These are phyloP conservation scores for Litchi chinensis DNA, from an alignment of 345 rosid species.

Conservation along the genomic window DNA sequence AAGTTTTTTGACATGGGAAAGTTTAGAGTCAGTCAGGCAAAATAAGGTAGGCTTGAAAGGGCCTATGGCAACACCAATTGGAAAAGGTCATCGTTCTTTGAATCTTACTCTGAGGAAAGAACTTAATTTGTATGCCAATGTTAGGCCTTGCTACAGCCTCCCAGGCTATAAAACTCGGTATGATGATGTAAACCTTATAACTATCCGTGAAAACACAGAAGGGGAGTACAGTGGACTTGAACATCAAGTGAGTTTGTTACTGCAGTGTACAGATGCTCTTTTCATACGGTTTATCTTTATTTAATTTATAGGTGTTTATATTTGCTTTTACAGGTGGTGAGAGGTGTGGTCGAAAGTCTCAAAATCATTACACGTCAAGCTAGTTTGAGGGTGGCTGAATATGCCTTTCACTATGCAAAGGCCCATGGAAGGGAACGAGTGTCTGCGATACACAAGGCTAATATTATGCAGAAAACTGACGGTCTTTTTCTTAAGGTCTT, in stretches of 20 bases:
- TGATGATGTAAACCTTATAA: slow-evolving; percentile 86
- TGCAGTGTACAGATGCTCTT: neutral
- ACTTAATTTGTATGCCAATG: slow-evolving; percentile 92
- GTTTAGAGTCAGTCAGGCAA: slow-evolving; percentile 88
- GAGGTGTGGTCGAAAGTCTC: slow-evolving; percentile 99
- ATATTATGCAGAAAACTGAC: slow-evolving; percentile 99
- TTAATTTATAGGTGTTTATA: slow-evolving; percentile 2
- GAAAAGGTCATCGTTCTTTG: slow-evolving; percentile 98
- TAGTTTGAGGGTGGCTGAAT: slow-evolving; percentile 98
- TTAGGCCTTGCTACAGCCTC: slow-evolving; percentile 98
- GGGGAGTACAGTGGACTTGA: slow-evolving; percentile 99
- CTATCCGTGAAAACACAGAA: slow-evolving; percentile 97
- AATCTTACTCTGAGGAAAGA: slow-evolving; percentile 94
- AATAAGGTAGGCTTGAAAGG: slow-evolving; percentile 96
- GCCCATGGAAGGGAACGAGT: slow-evolving; percentile 94
- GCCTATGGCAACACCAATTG: slow-evolving; percentile 99
- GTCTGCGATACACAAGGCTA: slow-evolving; percentile 97
- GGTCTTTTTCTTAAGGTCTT: slow-evolving; percentile 93
- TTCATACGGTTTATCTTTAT: neutral
- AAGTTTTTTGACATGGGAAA: slow-evolving; percentile 96
- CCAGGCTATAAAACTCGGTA: slow-evolving; percentile 94
- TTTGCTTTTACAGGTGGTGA: slow-evolving; percentile 69
- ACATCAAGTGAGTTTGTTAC: slow-evolving; percentile 74
- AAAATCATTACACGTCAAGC: slow-evolving; percentile 97
- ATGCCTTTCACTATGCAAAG: slow-evolving; percentile 97